Evolutionary conservation across 2,329 filamentous ascomycete species (phyloP).

Genomic region (Nemania bipapillata): DNA sequence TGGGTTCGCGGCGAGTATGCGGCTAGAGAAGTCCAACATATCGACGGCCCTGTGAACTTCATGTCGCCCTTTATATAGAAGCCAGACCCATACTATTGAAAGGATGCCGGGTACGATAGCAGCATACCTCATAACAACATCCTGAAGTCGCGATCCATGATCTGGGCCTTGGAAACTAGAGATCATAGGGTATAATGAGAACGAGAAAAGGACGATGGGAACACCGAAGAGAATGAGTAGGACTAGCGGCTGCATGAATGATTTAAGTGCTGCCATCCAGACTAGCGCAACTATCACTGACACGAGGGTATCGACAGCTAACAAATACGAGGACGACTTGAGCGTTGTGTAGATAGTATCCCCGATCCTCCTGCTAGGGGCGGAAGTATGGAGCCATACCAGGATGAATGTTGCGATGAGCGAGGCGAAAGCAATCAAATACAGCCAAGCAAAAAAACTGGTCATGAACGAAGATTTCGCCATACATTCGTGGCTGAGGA

Average conservation of each 20-base stretch:
- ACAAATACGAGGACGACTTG: slow-evolving; percentile 85
- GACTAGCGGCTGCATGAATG: slow-evolving; percentile 87
- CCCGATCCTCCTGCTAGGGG: slow-evolving; percentile 76
- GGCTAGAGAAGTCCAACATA: slow-evolving; percentile 91
- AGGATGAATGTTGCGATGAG: slow-evolving; percentile 90
- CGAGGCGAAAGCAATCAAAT: slow-evolving; percentile 82
- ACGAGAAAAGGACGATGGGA: slow-evolving; percentile 85
- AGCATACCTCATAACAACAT: slow-evolving; percentile 87
- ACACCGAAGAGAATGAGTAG: slow-evolving; percentile 83
- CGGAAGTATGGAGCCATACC: slow-evolving; percentile 86
- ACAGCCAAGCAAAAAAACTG: slow-evolving; percentile 91
- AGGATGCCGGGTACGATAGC: slow-evolving; percentile 79
- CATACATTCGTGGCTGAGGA: slow-evolving; percentile 67
- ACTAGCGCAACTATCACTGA: slow-evolving; percentile 86
- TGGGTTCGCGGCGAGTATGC: slow-evolving; percentile 85
- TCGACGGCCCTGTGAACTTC: slow-evolving; percentile 84
- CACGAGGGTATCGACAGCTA: slow-evolving; percentile 91
- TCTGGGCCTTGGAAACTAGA: slow-evolving; percentile 84
- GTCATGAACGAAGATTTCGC: slow-evolving; percentile 83
- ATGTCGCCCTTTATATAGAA: slow-evolving; percentile 81
- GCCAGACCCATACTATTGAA: slow-evolving; percentile 82
- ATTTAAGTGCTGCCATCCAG: slow-evolving; percentile 88
- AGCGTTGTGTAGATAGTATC: slow-evolving; percentile 95
- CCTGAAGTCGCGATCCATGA: slow-evolving; percentile 82
- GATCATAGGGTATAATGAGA: slow-evolving; percentile 89